Base-by-base conservation (phyloP, 2,329 filamentous ascomycete genomes). In the Pezicula radicicola region DNA sequence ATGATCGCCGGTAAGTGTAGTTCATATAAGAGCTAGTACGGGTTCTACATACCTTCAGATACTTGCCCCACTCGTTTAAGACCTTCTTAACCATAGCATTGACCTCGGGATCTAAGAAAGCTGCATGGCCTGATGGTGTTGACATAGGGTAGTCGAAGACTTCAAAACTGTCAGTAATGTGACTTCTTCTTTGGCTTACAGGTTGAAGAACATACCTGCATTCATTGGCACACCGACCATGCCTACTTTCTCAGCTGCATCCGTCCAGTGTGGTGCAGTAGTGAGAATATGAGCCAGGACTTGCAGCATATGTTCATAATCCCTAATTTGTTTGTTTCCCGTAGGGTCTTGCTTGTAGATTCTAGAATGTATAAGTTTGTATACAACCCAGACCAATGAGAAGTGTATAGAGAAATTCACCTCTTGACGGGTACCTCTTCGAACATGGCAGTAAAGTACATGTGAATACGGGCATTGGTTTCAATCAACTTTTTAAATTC, bases 401-500 rank as follows among this genome's bases (percentile, higher is more conserved):
- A 21, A 9, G 6, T 16, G 12, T 3, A 42, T 18, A 4, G 3
- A 4, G 12, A 9, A 13, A 18, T 16, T 19, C 21, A 79, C 16
- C 75, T 70, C 66, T 82, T 83, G 30, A 66, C 63, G 0, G 86
- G 85, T 18, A 89, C 73, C 68, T 89, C 82, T 28, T 80, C 73
- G 68, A 87, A 89, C 87, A 89, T 89, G 56, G 78, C 72, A 21
- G 72, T 72, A 62, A 88, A 81, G 65, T 84, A 81, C 76, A 89
- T 84, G 71, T 82, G 85, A 25, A 89, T 71, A 19, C 83, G 77
- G 1, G 84, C 71, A 56, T 83, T 83, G 27, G 67, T 66, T 65
- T 89, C 85, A 55, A 90, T 89, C 21, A 89, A 70, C 1, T 79
- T 66, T 62, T 83, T 75, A 70, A 90, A 88, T 56, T 88, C 85